Evolutionary conservation across 345 rosid species (phyloP).

Genomic region (Brassica carinata): DNA sequence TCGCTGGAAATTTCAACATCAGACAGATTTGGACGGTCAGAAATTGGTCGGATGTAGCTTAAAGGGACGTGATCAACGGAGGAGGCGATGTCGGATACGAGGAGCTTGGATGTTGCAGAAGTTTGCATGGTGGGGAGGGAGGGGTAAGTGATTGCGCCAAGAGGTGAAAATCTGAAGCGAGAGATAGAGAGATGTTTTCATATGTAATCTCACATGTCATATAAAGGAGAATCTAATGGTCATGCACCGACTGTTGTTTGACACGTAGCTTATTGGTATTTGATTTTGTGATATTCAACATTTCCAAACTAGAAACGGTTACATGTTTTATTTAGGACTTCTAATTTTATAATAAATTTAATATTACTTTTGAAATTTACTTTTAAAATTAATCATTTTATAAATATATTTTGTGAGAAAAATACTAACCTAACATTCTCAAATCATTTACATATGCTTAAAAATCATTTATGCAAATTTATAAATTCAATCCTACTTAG

Average conservation of each 20-base stretch:
- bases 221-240: constrained; percentile 8
- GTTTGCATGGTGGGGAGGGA: constrained; percentile 4
- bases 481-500: too few species aligned
- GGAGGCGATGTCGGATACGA: constrained; percentile 56
- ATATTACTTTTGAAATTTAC: too few species aligned
- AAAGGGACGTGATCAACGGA: constrained; percentile 46
- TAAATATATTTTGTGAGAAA: too few species aligned
- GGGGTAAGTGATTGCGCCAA: not conserved
- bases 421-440: too few species aligned
- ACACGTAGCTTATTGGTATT: not conserved
- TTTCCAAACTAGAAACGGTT: not conserved
- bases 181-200: not conserved
- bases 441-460: too few species aligned
- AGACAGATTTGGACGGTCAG: constrained; percentile 66
- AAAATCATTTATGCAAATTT: too few species aligned
- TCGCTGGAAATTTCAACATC: constrained; percentile 34
- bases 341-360: too few species aligned
- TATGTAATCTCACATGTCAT: not conserved
- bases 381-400: too few species aligned
- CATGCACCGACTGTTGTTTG: constrained; percentile 2
- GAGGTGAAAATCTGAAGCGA: constrained; percentile 15
- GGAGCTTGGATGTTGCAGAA: constrained; percentile 32
- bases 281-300: not conserved
- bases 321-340: not conserved
- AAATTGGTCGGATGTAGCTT: constrained; percentile 54